Percentiles rank a stretch among this genome's conserved stretches.
These are phyloP conservation scores for Trapa incisa DNA, from an alignment of 345 rosid species.

Conservation along the genomic window DNA sequence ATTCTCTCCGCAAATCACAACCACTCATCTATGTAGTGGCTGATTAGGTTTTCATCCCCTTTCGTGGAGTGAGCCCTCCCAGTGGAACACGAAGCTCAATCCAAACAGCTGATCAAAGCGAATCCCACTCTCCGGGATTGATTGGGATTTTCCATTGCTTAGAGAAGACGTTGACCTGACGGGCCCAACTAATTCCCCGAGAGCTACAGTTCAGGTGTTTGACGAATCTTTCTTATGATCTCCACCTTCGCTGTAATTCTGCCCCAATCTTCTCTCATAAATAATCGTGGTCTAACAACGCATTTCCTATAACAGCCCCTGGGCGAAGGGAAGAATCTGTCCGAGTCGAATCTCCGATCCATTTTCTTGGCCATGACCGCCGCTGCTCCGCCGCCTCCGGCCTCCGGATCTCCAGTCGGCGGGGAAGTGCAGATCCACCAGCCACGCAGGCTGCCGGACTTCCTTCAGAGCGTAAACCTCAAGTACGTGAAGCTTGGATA, in stretches of 20 bases:
- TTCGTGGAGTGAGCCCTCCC: not conserved
- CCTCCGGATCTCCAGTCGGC: conserved; percentile 11
- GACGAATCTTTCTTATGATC: not conserved
- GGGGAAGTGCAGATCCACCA: conserved; percentile 61
- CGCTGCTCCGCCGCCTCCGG: not conserved
- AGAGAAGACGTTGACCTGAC: not conserved
- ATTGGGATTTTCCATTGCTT: not conserved
- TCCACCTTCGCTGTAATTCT: not conserved
- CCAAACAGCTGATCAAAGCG: not conserved
- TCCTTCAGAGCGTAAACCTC: conserved; percentile 72
- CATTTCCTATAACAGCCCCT: too few species aligned
- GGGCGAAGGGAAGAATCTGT: too few species aligned
- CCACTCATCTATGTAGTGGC: not conserved
- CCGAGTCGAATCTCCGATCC: not conserved
- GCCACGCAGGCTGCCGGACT: conserved; percentile 57
- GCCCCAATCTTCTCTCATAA: not conserved
- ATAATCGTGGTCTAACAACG: not conserved
- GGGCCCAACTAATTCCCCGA: not conserved
- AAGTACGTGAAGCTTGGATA: conserved; percentile 90
- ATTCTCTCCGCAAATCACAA: not conserved
- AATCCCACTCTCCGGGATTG: conserved; percentile 1
- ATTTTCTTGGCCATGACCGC: conserved; percentile 22
- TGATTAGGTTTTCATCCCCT: not conserved
- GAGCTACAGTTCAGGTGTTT: not conserved
- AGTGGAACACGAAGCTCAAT: not conserved